Percentiles rank a stretch among this genome's conserved stretches.
phyloP scores from a whole-genome alignment of 2,329 filamentous ascomycete species.

The Zymoseptoria pseudotritici region DNA sequence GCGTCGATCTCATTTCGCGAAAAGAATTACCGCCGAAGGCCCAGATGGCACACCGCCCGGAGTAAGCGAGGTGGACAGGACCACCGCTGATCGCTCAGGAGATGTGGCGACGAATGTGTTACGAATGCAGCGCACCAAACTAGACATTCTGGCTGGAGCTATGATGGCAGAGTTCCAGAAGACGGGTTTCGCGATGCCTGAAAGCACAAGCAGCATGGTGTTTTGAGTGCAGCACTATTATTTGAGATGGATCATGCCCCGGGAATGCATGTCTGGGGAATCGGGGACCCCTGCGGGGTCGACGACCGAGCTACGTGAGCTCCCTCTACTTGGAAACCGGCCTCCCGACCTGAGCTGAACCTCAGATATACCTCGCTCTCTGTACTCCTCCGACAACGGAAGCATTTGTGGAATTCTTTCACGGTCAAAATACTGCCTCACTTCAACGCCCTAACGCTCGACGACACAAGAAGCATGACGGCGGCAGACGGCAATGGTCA shows the following conservation, averaged over 20 bases:
- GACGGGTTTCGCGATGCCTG: slow-evolving; percentile 43
- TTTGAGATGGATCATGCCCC: neutral
- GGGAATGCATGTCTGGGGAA: neutral
- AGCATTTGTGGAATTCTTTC: neutral
- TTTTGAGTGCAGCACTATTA: slow-evolving; percentile 18
- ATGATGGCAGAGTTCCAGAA: slow-evolving; percentile 38
- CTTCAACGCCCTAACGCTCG: neutral
- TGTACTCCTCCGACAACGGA: neutral
- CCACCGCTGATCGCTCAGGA: slow-evolving; percentile 9
- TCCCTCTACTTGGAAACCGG: neutral
- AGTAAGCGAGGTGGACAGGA: slow-evolving; percentile 5
- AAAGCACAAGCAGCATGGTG: slow-evolving; percentile 26
- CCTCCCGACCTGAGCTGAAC: neutral
- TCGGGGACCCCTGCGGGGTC: neutral
- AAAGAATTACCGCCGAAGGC: slow-evolving; percentile 40
- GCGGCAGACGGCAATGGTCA: neutral
- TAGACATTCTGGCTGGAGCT: slow-evolving; percentile 40
- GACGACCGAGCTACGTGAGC: neutral
- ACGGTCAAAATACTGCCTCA: neutral
- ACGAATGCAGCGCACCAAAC: slow-evolving; percentile 43
- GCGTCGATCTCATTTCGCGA: slow-evolving; percentile 27
- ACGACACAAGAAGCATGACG: neutral
- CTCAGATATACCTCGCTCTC: neutral
- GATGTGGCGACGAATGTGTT: slow-evolving; percentile 31
- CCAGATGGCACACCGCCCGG: slow-evolving; percentile 28